These are phyloP conservation scores for Blastomyces gilchristii DNA, from an alignment of 2,329 filamentous ascomycete genomes.

Conservation along the genomic window DNA sequence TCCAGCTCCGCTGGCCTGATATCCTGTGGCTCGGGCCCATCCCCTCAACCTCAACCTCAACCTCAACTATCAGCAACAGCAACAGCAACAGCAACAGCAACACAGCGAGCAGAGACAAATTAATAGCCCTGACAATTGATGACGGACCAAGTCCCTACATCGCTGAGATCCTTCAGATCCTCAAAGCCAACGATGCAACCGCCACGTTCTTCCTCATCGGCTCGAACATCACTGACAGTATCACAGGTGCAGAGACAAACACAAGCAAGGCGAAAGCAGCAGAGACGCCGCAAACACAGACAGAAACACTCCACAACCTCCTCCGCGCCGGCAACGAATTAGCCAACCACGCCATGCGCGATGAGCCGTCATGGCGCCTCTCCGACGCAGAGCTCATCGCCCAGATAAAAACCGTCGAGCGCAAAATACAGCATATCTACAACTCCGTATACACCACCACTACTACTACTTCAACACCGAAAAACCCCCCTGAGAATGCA, in stretches of 20 bases:
- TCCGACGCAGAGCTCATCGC: conserved; percentile 47
- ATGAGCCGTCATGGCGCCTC: conserved; percentile 62
- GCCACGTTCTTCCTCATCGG: conserved; percentile 90
- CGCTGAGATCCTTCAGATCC: conserved; percentile 54
- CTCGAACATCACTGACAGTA: conserved; percentile 51
- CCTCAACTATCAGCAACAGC: not conserved
- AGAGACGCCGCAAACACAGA: not conserved
- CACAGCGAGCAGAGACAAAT: conserved; percentile 32
- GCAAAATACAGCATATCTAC: conserved; percentile 46
- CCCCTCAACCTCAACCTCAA: conserved; percentile 28
- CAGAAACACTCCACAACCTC: not conserved
- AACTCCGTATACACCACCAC: conserved; percentile 27
- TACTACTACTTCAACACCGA: too few species aligned
- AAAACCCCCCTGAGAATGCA: too few species aligned
- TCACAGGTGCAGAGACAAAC: conserved; percentile 24
- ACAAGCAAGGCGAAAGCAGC: too few species aligned
- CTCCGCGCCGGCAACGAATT: conserved; percentile 59
- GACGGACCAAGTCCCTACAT: conserved; percentile 71
- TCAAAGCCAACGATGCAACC: conserved; percentile 55
- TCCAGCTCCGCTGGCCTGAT: conserved; percentile 62
- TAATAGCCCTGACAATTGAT: conserved; percentile 77
- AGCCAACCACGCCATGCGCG: conserved; percentile 81
- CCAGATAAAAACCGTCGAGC: conserved; percentile 58
- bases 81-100: not conserved
- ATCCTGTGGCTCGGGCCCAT: conserved; percentile 64